These are phyloP conservation scores for Asparagopsis taxiformis DNA, from an alignment of 31 red algal genomes.

Conservation along the genomic window DNA sequence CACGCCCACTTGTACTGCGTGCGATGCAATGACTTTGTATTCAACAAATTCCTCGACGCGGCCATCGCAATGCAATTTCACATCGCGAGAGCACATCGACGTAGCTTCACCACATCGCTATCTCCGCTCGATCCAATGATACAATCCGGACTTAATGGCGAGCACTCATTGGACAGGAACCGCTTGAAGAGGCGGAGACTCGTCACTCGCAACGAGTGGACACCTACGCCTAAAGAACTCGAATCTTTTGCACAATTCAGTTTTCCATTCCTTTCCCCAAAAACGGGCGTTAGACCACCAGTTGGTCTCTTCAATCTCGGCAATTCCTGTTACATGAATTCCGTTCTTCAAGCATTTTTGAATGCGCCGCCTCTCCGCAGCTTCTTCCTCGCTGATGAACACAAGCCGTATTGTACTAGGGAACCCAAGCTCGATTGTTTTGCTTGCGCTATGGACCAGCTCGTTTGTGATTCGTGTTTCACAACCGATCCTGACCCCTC, in stretches of 20 bases:
- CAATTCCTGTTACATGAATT: slow-evolving; percentile 97
- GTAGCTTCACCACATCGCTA: slow-evolving; percentile 49
- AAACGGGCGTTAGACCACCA: slow-evolving; percentile 29
- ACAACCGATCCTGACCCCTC: slow-evolving; percentile 19
- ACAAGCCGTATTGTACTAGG: slow-evolving; percentile 51
- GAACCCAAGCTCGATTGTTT: slow-evolving; percentile 60
- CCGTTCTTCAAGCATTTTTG: slow-evolving; percentile 89
- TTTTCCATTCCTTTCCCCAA: slow-evolving; percentile 25
- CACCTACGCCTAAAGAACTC: slow-evolving; percentile 51
- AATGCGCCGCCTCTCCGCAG: slow-evolving; percentile 77
- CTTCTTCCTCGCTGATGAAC: slow-evolving; percentile 86
- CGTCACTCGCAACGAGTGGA: slow-evolving; percentile 54
- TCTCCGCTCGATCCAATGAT: slow-evolving; percentile 34
- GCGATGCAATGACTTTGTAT: slow-evolving; percentile 64
- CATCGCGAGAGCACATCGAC: slow-evolving; percentile 38
- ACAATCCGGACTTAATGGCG: background rate
- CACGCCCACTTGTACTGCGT: slow-evolving; percentile 68
- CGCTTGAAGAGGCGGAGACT: slow-evolving; percentile 30
- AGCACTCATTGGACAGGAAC: background rate
- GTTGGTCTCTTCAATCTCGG: slow-evolving; percentile 90
- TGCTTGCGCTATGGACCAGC: slow-evolving; percentile 66
- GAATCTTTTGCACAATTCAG: slow-evolving; percentile 27
- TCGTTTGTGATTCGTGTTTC: slow-evolving; percentile 66
- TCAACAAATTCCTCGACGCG: slow-evolving; percentile 60
- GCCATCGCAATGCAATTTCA: slow-evolving; percentile 42